Percentiles rank a stretch among this genome's conserved stretches.
These are phyloP conservation scores for Acanthamoeba sp. DNA, from an alignment of 208 protist genomes.

Conservation along the genomic window DNA sequence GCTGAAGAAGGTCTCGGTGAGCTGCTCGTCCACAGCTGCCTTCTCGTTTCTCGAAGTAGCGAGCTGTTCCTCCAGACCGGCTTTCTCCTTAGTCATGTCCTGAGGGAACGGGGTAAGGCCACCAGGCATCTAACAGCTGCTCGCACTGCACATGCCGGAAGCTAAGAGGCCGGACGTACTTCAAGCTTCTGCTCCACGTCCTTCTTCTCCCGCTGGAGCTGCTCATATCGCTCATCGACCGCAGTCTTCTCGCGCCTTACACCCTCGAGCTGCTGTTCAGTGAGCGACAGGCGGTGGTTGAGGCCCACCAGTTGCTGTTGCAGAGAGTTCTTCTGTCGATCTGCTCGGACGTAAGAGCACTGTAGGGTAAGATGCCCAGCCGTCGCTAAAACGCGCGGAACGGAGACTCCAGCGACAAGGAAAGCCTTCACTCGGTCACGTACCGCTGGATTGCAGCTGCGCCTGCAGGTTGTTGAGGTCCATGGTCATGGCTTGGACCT, in stretches of 20 bases:
- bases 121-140: too few relatives aligned
- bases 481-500: constrained; percentile 40
- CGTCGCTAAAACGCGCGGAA: too few relatives aligned
- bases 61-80: constrained; percentile 1
- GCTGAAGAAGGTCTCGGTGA: constrained; percentile 73
- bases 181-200: constrained; percentile 8
- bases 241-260: constrained; percentile 18
- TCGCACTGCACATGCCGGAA: neutral
- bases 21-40: constrained; percentile 64
- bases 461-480: constrained; percentile 43
- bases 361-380: neutral
- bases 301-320: constrained; percentile 53
- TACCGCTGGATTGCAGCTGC: constrained; percentile 14
- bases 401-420: neutral
- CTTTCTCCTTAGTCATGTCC: constrained; percentile 2
- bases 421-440: neutral
- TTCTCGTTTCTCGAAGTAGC: constrained; percentile 5
- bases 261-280: constrained; percentile 53
- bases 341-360: neutral
- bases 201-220: neutral
- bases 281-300: constrained; percentile 60
- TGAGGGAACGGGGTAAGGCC: neutral
- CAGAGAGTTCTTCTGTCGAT: neutral
- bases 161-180: neutral
- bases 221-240: neutral